Evolutionary conservation across 1,284 basidiomycete genomes (phyloP).

Genomic region (Spongiforma sp.): DNA sequence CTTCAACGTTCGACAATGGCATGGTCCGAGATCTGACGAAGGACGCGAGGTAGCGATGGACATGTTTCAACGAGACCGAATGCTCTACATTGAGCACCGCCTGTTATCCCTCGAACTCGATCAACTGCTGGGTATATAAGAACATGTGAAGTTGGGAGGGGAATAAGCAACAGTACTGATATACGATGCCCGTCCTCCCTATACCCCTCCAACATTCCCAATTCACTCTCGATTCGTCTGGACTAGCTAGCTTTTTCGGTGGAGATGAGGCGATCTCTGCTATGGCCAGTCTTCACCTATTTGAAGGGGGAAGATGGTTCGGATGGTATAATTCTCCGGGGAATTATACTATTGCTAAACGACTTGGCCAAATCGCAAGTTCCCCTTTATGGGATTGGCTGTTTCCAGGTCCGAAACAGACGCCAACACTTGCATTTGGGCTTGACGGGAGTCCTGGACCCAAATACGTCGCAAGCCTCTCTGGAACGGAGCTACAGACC

Average conservation of each 20-base stretch:
- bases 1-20: too few relatives aligned
- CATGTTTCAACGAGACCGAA: too few relatives aligned
- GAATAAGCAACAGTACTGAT: too few relatives aligned
- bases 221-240: constrained; percentile 34
- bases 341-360: constrained; percentile 34
- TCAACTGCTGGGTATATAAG: too few relatives aligned
- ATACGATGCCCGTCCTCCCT: constrained; percentile 23
- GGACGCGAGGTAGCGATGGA: too few relatives aligned
- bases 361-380: constrained; percentile 31
- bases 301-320: constrained; percentile 33
- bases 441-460: constrained; percentile 36
- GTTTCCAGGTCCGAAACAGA: constrained; percentile 37
- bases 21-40: too few relatives aligned
- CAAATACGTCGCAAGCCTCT: constrained; percentile 27
- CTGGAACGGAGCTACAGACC: constrained; percentile 33
- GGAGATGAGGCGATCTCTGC: constrained; percentile 42
- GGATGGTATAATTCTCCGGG: constrained; percentile 43
- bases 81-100: too few relatives aligned
- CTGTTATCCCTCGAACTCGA: too few relatives aligned
- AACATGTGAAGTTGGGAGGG: too few relatives aligned
- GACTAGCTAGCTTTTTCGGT: constrained; percentile 36
- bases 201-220: constrained; percentile 10
- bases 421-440: constrained; percentile 33
- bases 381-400: constrained; percentile 39
- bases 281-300: constrained; percentile 39